Base-by-base conservation (phyloP, 352 stramenopile genomes). In the Globisporangium takayamanum region DNA sequence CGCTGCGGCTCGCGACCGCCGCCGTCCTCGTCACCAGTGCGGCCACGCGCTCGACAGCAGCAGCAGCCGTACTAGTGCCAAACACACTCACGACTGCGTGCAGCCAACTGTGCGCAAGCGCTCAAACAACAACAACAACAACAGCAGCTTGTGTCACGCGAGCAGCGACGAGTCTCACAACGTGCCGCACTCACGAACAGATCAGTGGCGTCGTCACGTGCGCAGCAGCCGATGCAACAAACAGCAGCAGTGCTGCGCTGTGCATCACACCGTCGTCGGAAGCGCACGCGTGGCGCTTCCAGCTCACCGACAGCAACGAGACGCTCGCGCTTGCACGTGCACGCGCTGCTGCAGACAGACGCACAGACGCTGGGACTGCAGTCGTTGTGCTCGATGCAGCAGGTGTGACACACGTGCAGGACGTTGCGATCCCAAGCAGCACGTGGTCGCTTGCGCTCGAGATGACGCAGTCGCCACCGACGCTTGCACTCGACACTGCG, bases 331-430 rank as follows among this genome's bases (percentile, higher is more conserved):
- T 63, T 7, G 57, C 49, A 2, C 57, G 22, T 15, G 26, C 33
- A 2, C 45, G 20, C 36, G 25, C 28, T 3, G 20, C 18, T 6
- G 3, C 5, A 33, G 50, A 11, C 11, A 15, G 18, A 25, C 18
- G 45, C 44, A 16, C 20, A 50, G 7, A 44, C 18, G 33, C 33
- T 10, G 33, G 5, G 20, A 18, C 37, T 11, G 22, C 39, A 6
- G 42, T 20, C 18, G 20, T 59, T n/a, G 41, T 55, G 37, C 28
- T 64, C 22, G 37, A 60, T 49, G 59, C 59, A 14, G 26, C 59
- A 1, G 52, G 14, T n/a, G 36, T 64, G 42, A 25, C 46, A 12
- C 52, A 28, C 37, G 30, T 64, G 16, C 46, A 20, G 22, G 26
- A 54, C 6, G 36, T 64, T 7, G 26, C 25, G 16, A 1, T 59